Evolutionary conservation across 495 filamentous ascomycete species (phyloP), one percentile per base, ranked within the genome.

Genomic region (Neurospora sp.): DNA sequence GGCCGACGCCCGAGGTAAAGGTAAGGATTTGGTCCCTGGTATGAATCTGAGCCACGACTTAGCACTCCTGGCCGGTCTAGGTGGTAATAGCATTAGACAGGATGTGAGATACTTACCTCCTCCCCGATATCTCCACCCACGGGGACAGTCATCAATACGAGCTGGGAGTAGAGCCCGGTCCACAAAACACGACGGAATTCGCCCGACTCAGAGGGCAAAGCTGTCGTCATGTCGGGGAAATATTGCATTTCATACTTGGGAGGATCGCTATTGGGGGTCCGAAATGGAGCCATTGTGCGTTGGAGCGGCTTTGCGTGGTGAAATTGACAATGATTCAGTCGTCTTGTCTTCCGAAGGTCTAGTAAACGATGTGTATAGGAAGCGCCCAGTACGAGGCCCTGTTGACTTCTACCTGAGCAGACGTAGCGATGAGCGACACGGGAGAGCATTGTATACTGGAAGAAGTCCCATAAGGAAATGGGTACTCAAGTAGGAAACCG

Each of bases 91-190:
- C 5, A 47, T 53, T 42, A 18, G 39, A 39, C 59, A n/a, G 41
- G 16, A 10, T 16, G 65, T 8, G 18, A 41, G 71, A 39, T 68
- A 75, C 78, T 65, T 71, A 88, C 86, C 82, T 90, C 89, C 70
- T 91, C 88, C 5, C 89, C 89, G 77, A 91, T 90, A 68, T 90
- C 89, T 16, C 88, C 89, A 16, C 85, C 86, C 1, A 89, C 85
- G 2, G 88, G 88, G 6, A 91, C 82, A 45, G 88, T 89, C 89
- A 90, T 90, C 6, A 88, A 79, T 1, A 90, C 89, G 16, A 90
- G 78, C 80, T 90, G 89, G 37, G 84, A 87, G 80, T 89, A 90
- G 16, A 90, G 80, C 9, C 78, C 89, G 6, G 88, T 90, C 81
- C 86, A 89, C 9, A 91, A 79, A 31, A 90, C 88, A 71, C 86